These are phyloP conservation scores for Mycena vitilis DNA, from an alignment of 768 basidiomycete genomes.

Conservation along the genomic window DNA sequence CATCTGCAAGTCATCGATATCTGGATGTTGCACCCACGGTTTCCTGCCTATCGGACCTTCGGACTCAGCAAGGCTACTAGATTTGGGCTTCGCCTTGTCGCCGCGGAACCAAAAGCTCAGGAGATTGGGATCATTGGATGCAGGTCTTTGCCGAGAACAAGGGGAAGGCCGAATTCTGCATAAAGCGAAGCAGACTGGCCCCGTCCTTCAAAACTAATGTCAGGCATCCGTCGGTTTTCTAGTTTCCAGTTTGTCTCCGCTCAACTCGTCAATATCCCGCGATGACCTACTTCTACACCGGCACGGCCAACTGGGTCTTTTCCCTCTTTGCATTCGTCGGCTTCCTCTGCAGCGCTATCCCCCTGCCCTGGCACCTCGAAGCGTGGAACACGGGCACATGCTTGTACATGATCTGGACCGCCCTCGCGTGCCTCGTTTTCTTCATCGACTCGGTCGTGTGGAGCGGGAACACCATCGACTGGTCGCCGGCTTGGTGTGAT, in stretches of 20 bases:
- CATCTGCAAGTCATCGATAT: too few species aligned
- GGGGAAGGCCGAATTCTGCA: constrained; percentile 57
- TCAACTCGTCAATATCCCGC: background rate
- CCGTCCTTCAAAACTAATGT: constrained; percentile 51
- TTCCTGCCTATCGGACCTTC: too few species aligned
- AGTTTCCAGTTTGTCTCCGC: constrained; percentile 45
- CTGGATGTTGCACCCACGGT: too few species aligned
- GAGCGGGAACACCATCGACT: too few species aligned
- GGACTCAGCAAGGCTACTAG: too few species aligned
- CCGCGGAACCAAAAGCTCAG: too few species aligned
- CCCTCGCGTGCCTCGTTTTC: constrained; percentile 64
- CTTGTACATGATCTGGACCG: constrained; percentile 77
- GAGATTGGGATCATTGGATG: background rate
- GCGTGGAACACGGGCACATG: constrained; percentile 76
- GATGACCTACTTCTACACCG: constrained; percentile 38
- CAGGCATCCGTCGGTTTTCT: constrained; percentile 43
- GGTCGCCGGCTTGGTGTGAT: constrained; percentile 75
- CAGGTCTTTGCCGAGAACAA: constrained; percentile 46
- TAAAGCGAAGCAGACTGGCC: constrained; percentile 48
- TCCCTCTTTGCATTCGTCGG: constrained; percentile 65
- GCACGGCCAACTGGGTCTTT: constrained; percentile 58
- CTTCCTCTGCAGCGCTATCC: constrained; percentile 67
- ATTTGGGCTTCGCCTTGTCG: constrained; percentile 7
- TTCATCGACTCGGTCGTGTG: constrained; percentile 76
- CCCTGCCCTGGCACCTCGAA: constrained; percentile 78